phyloP scores from a whole-genome alignment of 169 alveolate species.

The Babesia divergens region DNA sequence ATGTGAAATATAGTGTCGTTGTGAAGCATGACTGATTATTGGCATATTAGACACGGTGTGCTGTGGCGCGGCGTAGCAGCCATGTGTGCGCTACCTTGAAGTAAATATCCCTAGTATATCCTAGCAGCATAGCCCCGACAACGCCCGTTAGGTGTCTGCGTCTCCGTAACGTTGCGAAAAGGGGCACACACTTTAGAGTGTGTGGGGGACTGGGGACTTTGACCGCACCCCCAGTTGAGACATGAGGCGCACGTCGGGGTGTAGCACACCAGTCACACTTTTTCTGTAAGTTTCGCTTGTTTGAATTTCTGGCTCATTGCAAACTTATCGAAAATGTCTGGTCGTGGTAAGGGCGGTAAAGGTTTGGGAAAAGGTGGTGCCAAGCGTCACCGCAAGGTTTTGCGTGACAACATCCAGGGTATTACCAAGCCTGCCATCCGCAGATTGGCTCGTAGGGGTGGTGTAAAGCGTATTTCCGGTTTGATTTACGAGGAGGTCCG shows the following conservation, averaged over 20 bases:
- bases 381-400: slow-evolving; percentile 94
- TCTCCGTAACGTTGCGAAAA: background rate
- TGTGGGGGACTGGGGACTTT: background rate
- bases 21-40: background rate
- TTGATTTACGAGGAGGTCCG: slow-evolving; percentile 98
- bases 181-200: background rate
- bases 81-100: no score
- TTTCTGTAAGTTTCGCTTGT: slow-evolving; percentile 56
- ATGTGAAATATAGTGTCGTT: background rate
- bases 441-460: slow-evolving; percentile 99
- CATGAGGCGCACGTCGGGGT: slow-evolving; percentile 4
- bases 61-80: no score
- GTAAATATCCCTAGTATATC: no score
- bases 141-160: no score
- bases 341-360: slow-evolving; percentile 98
- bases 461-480: slow-evolving; percentile 99
- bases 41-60: background rate
- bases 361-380: slow-evolving; percentile 99
- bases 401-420: slow-evolving; percentile 98
- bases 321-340: slow-evolving; percentile 84
- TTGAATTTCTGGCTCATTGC: slow-evolving; percentile 23
- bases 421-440: slow-evolving; percentile 99
- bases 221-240: slow-evolving; percentile 33
- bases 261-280: slow-evolving; percentile 61
- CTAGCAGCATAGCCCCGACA: no score